These are phyloP conservation scores for Fusarium mundagurra DNA, from an alignment of 2,329 filamentous ascomycete genomes.

Conservation along the genomic window DNA sequence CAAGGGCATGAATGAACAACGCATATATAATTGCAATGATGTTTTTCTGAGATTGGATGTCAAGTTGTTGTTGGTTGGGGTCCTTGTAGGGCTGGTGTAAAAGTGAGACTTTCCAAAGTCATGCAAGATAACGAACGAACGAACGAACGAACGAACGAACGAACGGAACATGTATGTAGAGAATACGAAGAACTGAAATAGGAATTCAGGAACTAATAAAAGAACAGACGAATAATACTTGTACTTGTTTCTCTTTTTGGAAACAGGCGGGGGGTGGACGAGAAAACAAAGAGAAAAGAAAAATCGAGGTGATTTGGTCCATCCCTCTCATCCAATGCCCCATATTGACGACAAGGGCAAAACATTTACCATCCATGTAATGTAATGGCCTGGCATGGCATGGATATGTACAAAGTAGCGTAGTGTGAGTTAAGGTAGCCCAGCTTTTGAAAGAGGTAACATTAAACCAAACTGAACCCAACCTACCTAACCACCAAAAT, in stretches of 20 bases:
- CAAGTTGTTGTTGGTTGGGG: not conserved
- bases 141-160: not conserved
- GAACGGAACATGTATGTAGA: not conserved
- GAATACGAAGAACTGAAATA: slow-evolving; percentile 13
- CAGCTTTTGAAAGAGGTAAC: slow-evolving; percentile 21
- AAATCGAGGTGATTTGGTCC: slow-evolving; percentile 3
- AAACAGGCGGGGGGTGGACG: not conserved
- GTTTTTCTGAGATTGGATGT: not conserved
- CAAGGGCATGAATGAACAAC: not conserved
- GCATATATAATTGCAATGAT: not conserved
- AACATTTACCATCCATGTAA: slow-evolving; percentile 34
- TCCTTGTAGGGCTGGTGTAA: not conserved
- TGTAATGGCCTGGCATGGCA: slow-evolving; percentile 18
- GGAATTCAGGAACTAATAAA: slow-evolving; percentile 11
- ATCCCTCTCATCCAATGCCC: slow-evolving; percentile 22
- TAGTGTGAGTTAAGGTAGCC: not conserved
- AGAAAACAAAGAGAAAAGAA: slow-evolving; percentile 25
- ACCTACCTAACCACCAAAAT: slow-evolving; percentile 1
- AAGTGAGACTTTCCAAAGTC: not conserved
- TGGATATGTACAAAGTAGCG: slow-evolving; percentile 28
- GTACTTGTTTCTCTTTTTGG: not conserved
- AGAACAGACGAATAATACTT: not conserved
- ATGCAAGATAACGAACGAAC: not conserved
- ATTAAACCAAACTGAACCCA: slow-evolving; percentile 7
- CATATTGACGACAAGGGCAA: slow-evolving; percentile 34